Conservation (phyloP, 2,329 filamentous ascomycete genomes). For the Aspergillus sp. region DNA sequence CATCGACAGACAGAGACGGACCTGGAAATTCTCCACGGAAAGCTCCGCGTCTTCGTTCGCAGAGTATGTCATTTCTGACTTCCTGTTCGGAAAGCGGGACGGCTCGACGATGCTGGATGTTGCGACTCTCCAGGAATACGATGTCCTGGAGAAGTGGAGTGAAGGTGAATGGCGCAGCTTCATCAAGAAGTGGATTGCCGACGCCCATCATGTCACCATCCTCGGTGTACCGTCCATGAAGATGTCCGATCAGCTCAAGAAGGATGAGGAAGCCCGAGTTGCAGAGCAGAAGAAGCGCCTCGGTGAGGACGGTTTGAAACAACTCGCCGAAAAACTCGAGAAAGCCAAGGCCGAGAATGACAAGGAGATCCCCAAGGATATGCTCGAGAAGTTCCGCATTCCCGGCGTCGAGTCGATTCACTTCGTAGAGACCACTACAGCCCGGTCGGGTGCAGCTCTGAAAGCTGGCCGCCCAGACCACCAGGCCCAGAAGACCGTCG, state of each 20-base stretch:
- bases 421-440: slow-evolving; percentile 86
- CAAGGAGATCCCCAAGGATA: slow-evolving; percentile 73
- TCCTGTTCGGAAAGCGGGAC: slow-evolving; percentile 82
- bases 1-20: slow-evolving; percentile 74
- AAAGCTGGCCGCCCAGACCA: slow-evolving; percentile 67
- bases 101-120: slow-evolving; percentile 71
- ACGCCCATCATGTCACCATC: slow-evolving; percentile 83
- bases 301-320: slow-evolving; percentile 76
- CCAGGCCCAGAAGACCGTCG: slow-evolving; percentile 71
- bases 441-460: slow-evolving; percentile 75
- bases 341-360: slow-evolving; percentile 87
- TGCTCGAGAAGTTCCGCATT: slow-evolving; percentile 80
- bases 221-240: slow-evolving; percentile 81
- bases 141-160: slow-evolving; percentile 73
- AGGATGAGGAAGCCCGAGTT: slow-evolving; percentile 74
- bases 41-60: slow-evolving; percentile 78
- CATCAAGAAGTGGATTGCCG: slow-evolving; percentile 77
- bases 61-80: slow-evolving; percentile 84
- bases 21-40: slow-evolving; percentile 81
- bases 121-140: slow-evolving; percentile 53
- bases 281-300: slow-evolving; percentile 75
- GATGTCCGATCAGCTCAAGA: slow-evolving; percentile 77
- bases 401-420: slow-evolving; percentile 88
- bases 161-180: slow-evolving; percentile 83
- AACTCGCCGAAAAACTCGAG: slow-evolving; percentile 73